A percentile compares a stretch with the other conserved stretches of the same genome.
Conservation (phyloP, 192 early-diverging fungal species). For the Jimgerdemannia lactiflua region DNA sequence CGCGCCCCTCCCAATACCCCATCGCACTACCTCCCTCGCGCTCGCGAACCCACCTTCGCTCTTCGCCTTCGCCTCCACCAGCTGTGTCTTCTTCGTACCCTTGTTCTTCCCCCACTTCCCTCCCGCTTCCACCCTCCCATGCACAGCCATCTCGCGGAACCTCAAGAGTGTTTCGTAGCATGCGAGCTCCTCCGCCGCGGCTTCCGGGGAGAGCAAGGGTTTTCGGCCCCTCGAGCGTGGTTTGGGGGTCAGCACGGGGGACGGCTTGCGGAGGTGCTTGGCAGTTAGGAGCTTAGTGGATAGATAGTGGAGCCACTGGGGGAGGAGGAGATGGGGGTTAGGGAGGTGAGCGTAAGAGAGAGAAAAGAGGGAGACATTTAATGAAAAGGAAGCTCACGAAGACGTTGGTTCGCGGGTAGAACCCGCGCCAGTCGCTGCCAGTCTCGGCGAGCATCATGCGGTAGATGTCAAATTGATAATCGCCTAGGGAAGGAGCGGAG, state of each 20-base stretch:
- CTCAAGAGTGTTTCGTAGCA: background rate
- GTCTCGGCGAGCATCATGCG: conserved; percentile 57
- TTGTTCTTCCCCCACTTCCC: too few relatives aligned
- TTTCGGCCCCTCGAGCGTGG: background rate
- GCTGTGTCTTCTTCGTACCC: too few relatives aligned
- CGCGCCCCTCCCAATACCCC: too few relatives aligned
- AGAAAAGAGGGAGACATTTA: background rate
- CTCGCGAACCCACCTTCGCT: too few relatives aligned
- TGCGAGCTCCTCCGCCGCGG: background rate
- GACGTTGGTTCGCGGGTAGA: conserved; percentile 44
- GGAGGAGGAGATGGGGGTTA: too few relatives aligned
- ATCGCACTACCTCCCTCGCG: too few relatives aligned
- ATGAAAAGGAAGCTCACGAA: conserved; percentile 28
- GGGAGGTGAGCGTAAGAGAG: background rate
- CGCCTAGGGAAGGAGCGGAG: conserved; percentile 31
- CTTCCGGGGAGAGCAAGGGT: background rate
- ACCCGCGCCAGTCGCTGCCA: conserved; percentile 39
- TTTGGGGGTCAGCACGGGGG: background rate
- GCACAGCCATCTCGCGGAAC: background rate
- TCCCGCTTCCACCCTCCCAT: too few relatives aligned
- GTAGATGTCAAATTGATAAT: conserved; percentile 75
- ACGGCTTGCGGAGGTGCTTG: conserved; percentile 24
- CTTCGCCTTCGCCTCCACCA: too few relatives aligned
- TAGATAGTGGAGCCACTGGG: conserved; percentile 47
- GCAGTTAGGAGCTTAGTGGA: conserved; percentile 40